phyloP scores from a whole-genome alignment of 23 red algal species.

The Gracilariopsis chorda region DNA sequence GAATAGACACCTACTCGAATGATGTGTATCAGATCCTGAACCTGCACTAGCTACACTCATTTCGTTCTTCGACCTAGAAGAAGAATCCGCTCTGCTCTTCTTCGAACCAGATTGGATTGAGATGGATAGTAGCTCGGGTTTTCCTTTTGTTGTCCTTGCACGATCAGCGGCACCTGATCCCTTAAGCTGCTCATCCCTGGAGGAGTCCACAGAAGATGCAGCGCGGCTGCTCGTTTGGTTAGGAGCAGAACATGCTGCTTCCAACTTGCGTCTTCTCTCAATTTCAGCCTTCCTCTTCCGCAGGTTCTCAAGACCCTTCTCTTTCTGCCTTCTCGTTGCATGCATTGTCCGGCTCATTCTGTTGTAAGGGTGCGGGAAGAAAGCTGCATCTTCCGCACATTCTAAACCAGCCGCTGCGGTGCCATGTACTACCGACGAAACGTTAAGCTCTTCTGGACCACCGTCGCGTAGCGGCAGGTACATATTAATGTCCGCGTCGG shows the following conservation, averaged over 20 bases:
- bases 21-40: not conserved
- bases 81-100: not conserved
- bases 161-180: not conserved
- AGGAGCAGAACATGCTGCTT: not conserved
- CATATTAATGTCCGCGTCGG: slow-evolving; percentile 65
- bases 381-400: slow-evolving; percentile 84
- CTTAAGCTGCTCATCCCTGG: not conserved
- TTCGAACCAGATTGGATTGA: not conserved
- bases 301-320: slow-evolving; percentile 38
- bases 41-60: not conserved
- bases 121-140: not conserved
- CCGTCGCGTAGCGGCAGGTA: slow-evolving; percentile 82
- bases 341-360: slow-evolving; percentile 67
- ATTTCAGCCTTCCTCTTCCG: slow-evolving; percentile 28
- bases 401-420: slow-evolving; percentile 87
- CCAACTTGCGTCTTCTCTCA: not conserved
- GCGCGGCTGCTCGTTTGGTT: not conserved
- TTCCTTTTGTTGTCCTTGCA: not conserved
- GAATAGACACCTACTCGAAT: not conserved
- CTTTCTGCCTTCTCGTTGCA: slow-evolving; percentile 67
- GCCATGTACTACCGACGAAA: slow-evolving; percentile 71
- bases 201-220: not conserved
- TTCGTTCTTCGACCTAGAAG: not conserved
- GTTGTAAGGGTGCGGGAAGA: slow-evolving; percentile 88
- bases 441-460: slow-evolving; percentile 79